Base-by-base conservation (phyloP, 768 basidiomycete species). In the Hypholoma fasciculare region DNA sequence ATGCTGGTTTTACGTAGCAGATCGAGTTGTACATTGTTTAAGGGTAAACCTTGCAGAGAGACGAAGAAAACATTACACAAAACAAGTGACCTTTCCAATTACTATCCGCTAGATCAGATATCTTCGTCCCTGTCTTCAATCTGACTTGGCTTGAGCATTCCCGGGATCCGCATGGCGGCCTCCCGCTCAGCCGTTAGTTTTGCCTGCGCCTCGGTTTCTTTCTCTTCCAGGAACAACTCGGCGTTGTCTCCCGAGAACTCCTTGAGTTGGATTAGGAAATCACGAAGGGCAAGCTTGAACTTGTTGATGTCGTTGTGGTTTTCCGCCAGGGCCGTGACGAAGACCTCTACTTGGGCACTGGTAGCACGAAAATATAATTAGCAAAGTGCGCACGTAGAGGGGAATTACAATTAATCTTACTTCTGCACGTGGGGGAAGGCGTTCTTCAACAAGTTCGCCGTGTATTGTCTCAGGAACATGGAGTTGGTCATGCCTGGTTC, bases 261-360 rank as follows among this genome's bases (percentile, higher is more conserved):
- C 71, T 97, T 97, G 61, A 99, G 85, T 65, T 95, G 92, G 65
- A 99, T 94, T 56, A 99, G 85, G 88, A 98, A 99, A 74, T 98
- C 97, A 57, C 96, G 92, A 49, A 98, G 80, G 14, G 90, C 88
- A 63, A 93, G 78, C 77, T 98, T 98, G 88, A 98, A 99, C 63
- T 89, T 85, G 65, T 88, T 90, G 73, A 88, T 85, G 66, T 94
- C 91, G 67, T 78, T 86, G 67, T 92, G 83, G 68, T 84, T 84
- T 68, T 92, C 89, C 55, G 84, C 80, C 53, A 94, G 75, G 51
- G 82, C 82, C 27, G 77, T 74, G 44, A 92, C 81, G 65, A 92
- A 93, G n/a, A 78, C 70, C 69, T 85, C 77, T 27, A 93, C 81
- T 76, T 92, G 89, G 65, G 87, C 68, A 55, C 91, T 93, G 61